Conservation (phyloP, 768 basidiomycete species). For the Kwoniella dendrophila region DNA sequence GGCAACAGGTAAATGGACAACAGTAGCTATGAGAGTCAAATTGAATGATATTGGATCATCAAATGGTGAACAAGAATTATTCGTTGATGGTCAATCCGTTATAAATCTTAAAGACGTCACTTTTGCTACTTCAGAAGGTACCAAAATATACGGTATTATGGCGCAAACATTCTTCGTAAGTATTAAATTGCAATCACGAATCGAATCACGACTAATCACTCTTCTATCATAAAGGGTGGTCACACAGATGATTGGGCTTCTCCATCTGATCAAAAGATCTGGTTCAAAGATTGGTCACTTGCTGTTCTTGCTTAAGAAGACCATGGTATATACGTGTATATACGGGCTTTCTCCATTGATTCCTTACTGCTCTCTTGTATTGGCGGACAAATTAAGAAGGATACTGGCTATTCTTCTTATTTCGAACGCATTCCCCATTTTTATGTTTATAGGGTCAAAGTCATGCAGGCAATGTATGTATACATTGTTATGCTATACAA, state of each 20-base stretch:
- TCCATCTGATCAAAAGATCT: slow-evolving; percentile 66
- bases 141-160: slow-evolving; percentile 67
- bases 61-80: slow-evolving; percentile 75
- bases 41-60: slow-evolving; percentile 71
- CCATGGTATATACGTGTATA: not conserved
- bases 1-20: slow-evolving; percentile 67
- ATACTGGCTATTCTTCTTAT: not conserved
- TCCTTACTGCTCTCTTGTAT: too few relatives aligned
- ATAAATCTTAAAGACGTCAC: slow-evolving; percentile 65
- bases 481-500: not conserved
- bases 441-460: too few relatives aligned
- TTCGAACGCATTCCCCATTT: too few relatives aligned
- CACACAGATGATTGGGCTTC: slow-evolving; percentile 62
- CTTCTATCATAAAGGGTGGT: slow-evolving; percentile 48
- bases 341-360: too few relatives aligned
- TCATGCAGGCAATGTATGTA: too few relatives aligned
- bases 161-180: slow-evolving; percentile 75
- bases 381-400: too few relatives aligned
- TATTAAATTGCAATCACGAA: slow-evolving; percentile 27
- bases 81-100: slow-evolving; percentile 67
- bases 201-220: not conserved
- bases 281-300: slow-evolving; percentile 71
- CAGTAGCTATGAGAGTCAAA: slow-evolving; percentile 69
- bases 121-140: slow-evolving; percentile 61
- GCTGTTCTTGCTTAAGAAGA: slow-evolving; percentile 59